A percentile compares a stretch with the other conserved stretches of the same genome.
These are phyloP conservation scores for Citrus inodora DNA, from an alignment of 345 rosid species.

Conservation along the genomic window DNA sequence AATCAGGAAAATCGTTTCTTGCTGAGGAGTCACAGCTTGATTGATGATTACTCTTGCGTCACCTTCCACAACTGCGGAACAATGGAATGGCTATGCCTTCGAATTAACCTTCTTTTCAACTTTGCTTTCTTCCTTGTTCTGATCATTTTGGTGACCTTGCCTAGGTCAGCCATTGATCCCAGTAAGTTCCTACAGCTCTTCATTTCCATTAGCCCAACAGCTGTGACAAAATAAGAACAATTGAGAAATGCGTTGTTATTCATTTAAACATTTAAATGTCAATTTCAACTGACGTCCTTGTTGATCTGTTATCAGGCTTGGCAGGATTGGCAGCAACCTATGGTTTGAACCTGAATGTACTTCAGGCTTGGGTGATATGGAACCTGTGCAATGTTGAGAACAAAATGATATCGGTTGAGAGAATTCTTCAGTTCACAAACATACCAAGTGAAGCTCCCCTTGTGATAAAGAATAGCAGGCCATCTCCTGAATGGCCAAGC, in stretches of 20 bases:
- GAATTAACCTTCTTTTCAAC: conserved; percentile 80
- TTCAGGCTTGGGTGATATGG: conserved; percentile 82
- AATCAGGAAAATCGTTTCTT: conserved; percentile 63
- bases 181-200: conserved; percentile 40
- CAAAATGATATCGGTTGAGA: conserved; percentile 78
- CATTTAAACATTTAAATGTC: background rate
- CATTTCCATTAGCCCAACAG: background rate
- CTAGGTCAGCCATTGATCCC: conserved; percentile 61
- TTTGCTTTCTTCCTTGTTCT: conserved; percentile 74
- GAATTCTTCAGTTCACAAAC: conserved; percentile 58
- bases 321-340: conserved; percentile 64
- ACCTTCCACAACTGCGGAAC: conserved; percentile 68
- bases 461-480: conserved; percentile 37
- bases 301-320: conserved; percentile 42
- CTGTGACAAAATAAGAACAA: background rate
- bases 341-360: conserved; percentile 63
- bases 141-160: conserved; percentile 65
- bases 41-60: conserved; percentile 60
- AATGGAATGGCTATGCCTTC: conserved; percentile 85
- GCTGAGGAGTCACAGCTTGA: conserved; percentile 35
- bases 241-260: background rate
- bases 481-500: conserved; percentile 52
- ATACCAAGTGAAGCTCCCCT: conserved; percentile 56
- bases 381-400: conserved; percentile 72
- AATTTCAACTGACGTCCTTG: background rate